Percentiles rank a stretch among this genome's conserved stretches.
phyloP scores from a whole-genome alignment of 1,139 yeast genomes.

The Suhomyces bolitotheri region DNA sequence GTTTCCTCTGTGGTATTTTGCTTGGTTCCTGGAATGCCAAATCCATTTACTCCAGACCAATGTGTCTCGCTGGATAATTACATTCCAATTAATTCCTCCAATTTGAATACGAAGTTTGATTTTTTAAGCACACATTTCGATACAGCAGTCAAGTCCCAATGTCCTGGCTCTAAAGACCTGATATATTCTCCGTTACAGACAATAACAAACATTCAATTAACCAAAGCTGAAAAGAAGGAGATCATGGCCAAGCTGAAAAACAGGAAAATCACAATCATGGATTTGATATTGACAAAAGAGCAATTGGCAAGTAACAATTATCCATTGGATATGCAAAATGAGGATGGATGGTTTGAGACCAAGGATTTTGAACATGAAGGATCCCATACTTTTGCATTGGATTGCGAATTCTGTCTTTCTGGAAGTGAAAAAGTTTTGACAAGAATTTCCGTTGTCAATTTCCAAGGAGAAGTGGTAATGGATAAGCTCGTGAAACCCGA shows the following conservation, averaged over 20 bases:
- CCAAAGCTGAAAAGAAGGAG: conserved; percentile 52
- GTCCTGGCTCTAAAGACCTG: conserved; percentile 66
- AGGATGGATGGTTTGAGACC: conserved; percentile 61
- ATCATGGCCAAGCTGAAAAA: conserved; percentile 33
- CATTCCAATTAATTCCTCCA: conserved; percentile 14
- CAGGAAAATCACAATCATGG: conserved; percentile 50
- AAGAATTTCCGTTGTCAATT: conserved; percentile 72
- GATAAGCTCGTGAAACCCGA: conserved; percentile 80
- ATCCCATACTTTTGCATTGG: conserved; percentile 72
- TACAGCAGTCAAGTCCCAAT: conserved; percentile 42
- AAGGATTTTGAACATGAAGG: conserved; percentile 50
- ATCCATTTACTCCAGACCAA: conserved; percentile 2
- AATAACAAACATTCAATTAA: conserved; percentile 55
- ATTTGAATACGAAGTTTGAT: conserved; percentile 27
- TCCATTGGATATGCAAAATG: conserved; percentile 51
- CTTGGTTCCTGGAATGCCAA: conserved; percentile 65
- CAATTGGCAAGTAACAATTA: conserved; percentile 52
- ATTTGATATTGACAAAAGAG: conserved; percentile 49
- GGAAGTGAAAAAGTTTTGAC: conserved; percentile 66
- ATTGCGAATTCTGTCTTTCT: conserved; percentile 89
- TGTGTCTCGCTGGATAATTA: background rate
- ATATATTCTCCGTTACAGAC: conserved; percentile 57
- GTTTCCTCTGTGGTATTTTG: conserved; percentile 54
- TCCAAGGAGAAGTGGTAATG: conserved; percentile 56
- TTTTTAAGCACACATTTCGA: conserved; percentile 43